Base-by-base conservation (phyloP, 2,329 filamentous ascomycete genomes). In the Xylariaceae sp. region DNA sequence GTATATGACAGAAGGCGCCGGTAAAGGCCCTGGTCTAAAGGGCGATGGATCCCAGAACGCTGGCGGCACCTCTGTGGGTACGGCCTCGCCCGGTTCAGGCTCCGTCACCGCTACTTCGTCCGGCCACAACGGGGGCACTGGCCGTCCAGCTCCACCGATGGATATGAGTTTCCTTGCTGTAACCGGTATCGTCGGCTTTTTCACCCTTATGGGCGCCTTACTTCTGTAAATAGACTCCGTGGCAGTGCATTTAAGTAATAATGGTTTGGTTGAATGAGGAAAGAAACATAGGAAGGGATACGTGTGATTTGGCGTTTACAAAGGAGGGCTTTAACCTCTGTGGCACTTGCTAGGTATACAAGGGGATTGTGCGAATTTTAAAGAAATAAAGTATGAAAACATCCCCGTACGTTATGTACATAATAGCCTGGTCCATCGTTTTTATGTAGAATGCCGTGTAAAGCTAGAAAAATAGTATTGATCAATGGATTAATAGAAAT, bases 21-120 rank as follows among this genome's bases (percentile, higher is more conserved):
- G 81, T 27, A 63, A 66, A 1, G 82, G 81, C 2, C 80, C 80
- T 10, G 82, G 82, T 59, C 75, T 84, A 13, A 70, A 69, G 3
- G 81, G 81, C 5, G 62, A 67, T 16, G 82, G 82, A 20, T 85
- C 82, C 18, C 81, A 84, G 72, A 75, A 78, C 43, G 75, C 77
- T 9, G 73, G 71, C 5, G 75, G 75, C 48, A 74, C 78, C 37
- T 76, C 76, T 15, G 77, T 79, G 32, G 73, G 73, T 29, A 71
- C 71, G 45, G 73, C 73, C 29, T 39, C 62, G 1, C 67, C 73
- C 20, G 73, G 74, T 30, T 75, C 74, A 24, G 75, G 73, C 27
- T 69, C 67, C 15, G 67, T 71, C 43, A 67, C 67, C 4, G 67
- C 68, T 9, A 72, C 73, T n/a, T 61, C 64, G 6, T 66, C 71